phyloP scores from a whole-genome alignment of 2,329 filamentous ascomycete genomes.

The Phialophora chinensis region DNA sequence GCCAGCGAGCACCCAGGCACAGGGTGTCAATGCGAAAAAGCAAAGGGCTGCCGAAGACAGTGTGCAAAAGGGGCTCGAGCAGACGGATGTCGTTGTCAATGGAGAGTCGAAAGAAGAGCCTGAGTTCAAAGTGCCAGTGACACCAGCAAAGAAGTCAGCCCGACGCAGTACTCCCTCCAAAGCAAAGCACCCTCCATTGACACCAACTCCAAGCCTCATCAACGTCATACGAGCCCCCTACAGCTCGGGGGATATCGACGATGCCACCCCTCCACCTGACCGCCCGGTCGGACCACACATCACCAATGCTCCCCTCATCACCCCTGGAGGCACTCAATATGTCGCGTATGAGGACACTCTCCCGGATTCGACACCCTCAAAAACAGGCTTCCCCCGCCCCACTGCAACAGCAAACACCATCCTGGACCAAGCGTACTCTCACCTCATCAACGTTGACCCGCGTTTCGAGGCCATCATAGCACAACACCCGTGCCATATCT shows the following conservation, averaged over 20 bases:
- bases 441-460: constrained; percentile 75
- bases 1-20: constrained; percentile 21
- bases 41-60: constrained; percentile 17
- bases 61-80: neutral
- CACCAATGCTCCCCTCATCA: constrained; percentile 57
- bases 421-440: constrained; percentile 74
- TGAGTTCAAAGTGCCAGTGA: constrained; percentile 38
- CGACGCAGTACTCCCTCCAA: constrained; percentile 39
- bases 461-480: constrained; percentile 75
- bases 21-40: constrained; percentile 31
- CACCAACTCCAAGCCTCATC: constrained; percentile 58
- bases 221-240: constrained; percentile 54
- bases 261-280: constrained; percentile 48
- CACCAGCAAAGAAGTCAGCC: constrained; percentile 43
- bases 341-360: constrained; percentile 54
- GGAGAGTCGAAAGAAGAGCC: constrained; percentile 16
- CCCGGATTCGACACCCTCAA: constrained; percentile 48
- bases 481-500: constrained; percentile 76
- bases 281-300: constrained; percentile 55
- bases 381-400: constrained; percentile 48
- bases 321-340: constrained; percentile 53
- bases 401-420: constrained; percentile 72
- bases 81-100: constrained; percentile 13
- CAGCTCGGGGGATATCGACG: constrained; percentile 50
- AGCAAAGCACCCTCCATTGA: constrained; percentile 48